Conservation (phyloP, 441 rosid genomes). For the Populus trichocarpa region DNA sequence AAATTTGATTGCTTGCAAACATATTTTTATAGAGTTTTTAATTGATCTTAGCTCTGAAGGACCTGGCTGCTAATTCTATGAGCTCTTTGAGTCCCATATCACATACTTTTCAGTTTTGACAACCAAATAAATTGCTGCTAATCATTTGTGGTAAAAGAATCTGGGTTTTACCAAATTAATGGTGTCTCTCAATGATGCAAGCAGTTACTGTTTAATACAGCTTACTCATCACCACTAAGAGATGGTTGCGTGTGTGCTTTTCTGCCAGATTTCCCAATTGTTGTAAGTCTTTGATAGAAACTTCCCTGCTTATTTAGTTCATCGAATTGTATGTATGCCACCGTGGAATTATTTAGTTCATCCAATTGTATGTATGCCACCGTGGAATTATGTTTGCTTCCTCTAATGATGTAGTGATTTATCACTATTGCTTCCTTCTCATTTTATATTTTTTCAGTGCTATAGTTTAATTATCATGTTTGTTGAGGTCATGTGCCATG, state of each 20-base stretch:
- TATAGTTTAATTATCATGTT: background rate
- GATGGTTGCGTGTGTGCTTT: background rate
- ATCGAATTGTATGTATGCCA: background rate
- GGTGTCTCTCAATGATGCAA: background rate
- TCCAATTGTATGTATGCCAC: background rate
- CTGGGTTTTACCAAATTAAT: background rate
- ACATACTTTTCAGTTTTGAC: background rate
- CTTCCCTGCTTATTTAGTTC: background rate
- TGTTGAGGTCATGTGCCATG: background rate
- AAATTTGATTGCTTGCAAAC: background rate
- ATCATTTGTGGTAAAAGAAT: background rate
- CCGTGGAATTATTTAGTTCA: background rate
- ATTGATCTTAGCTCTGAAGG: background rate
- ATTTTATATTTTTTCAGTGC: background rate
- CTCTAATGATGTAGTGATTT: background rate
- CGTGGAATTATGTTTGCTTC: background rate
- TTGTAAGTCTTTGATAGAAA: background rate
- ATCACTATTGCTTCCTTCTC: background rate
- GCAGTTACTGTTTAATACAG: too few species aligned
- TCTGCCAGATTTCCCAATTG: background rate
- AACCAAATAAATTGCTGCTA: background rate
- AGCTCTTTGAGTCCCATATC: background rate
- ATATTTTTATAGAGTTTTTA: background rate
- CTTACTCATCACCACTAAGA: background rate
- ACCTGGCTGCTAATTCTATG: background rate